Percentiles rank a stretch among this genome's conserved stretches.
These are phyloP conservation scores for Neckera pumila DNA, from an alignment of 225 moss, liverwort and hornwort species.

Conservation along the genomic window DNA sequence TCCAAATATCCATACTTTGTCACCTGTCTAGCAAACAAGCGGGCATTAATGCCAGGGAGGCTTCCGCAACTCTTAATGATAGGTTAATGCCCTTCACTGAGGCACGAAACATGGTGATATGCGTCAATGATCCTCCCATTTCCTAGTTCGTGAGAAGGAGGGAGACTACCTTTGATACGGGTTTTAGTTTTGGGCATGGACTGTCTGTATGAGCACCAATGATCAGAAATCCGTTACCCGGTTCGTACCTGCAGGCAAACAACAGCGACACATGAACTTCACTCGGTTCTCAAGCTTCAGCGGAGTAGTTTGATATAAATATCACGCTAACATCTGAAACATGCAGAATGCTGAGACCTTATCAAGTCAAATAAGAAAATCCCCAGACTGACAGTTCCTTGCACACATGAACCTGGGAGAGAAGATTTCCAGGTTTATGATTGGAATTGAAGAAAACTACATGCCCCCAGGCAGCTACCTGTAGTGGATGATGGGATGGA, in stretches of 20 bases:
- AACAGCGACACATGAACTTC: not conserved
- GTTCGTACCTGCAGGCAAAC: conserved; percentile 42
- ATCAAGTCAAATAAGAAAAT: not conserved
- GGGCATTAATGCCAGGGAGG: not conserved
- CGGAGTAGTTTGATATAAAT: not conserved
- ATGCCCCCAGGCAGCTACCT: not conserved
- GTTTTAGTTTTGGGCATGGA: conserved; percentile 84
- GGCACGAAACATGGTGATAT: not conserved
- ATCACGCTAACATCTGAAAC: not conserved
- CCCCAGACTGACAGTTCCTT: not conserved
- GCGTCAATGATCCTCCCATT: not conserved
- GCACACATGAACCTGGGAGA: not conserved
- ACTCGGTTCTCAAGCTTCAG: not conserved
- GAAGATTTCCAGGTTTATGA: not conserved
- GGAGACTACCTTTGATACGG: conserved; percentile 61
- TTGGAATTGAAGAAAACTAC: not conserved
- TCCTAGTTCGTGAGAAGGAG: not conserved
- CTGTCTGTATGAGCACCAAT: conserved; percentile 96
- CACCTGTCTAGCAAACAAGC: conserved; percentile 29
- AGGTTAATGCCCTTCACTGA: not conserved
- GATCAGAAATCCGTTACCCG: conserved; percentile 79
- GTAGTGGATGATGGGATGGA: not conserved
- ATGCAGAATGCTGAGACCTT: not conserved
- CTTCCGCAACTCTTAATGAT: not conserved
- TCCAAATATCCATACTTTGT: conserved; percentile 79